These are phyloP conservation scores for Bisporella sp. DNA, from an alignment of 2,329 filamentous ascomycete genomes.

Conservation along the genomic window DNA sequence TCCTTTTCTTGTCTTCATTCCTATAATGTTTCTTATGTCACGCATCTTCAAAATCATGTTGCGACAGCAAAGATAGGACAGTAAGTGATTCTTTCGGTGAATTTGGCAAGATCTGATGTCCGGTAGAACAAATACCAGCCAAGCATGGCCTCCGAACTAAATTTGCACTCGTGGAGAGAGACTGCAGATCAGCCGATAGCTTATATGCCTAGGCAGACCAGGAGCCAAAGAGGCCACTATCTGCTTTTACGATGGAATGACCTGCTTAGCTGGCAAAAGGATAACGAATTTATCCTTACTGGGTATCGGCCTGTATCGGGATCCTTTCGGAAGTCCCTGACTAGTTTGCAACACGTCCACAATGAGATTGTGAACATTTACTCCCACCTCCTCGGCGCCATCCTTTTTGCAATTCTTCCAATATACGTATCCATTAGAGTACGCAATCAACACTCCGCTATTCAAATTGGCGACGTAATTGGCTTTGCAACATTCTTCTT, in stretches of 20 bases:
- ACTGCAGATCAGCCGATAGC: no score
- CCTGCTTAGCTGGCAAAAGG: not conserved
- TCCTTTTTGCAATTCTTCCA: constrained; percentile 26
- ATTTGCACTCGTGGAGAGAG: no score
- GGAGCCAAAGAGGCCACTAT: no score
- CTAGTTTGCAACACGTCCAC: constrained; percentile 4
- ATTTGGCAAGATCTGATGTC: no score
- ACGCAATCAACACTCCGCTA: constrained; percentile 26
- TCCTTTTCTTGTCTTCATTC: no score
- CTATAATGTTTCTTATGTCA: no score
- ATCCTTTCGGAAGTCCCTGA: constrained; percentile 3
- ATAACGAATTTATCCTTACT: constrained; percentile 7
- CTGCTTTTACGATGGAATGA: not conserved
- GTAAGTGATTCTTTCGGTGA: no score
- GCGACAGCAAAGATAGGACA: no score
- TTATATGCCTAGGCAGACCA: no score
- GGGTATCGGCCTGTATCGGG: constrained; percentile 4
- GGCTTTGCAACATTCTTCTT: constrained; percentile 34
- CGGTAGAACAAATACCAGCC: no score
- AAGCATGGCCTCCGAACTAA: no score
- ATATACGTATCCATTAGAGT: constrained; percentile 23
- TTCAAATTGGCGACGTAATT: constrained; percentile 27
- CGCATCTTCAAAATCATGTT: no score
- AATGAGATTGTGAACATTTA: constrained; percentile 26
- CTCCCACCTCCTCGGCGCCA: constrained; percentile 37